Evolutionary conservation across 2,329 filamentous ascomycete species (phyloP).

Genomic region (Colletotrichum karsti): DNA sequence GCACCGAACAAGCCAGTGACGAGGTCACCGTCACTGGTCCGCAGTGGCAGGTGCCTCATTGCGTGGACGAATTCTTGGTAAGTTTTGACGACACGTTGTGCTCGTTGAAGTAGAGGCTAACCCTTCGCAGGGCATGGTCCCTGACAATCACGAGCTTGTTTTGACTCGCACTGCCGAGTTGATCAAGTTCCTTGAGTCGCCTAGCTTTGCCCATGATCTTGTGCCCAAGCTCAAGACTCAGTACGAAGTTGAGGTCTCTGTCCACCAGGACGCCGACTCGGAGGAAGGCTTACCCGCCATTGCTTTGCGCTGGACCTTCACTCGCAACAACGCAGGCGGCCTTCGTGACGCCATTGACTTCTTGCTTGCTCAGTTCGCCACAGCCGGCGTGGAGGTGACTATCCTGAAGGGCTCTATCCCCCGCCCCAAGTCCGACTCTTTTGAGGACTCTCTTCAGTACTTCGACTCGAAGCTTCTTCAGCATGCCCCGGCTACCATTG

Average conservation of each 20-base stretch:
- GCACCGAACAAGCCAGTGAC: conserved; percentile 96
- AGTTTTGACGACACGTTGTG: conserved; percentile 28
- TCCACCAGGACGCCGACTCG: conserved; percentile 71
- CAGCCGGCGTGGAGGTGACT: conserved; percentile 86
- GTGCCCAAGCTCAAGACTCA: conserved; percentile 87
- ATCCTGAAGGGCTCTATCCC: conserved; percentile 95
- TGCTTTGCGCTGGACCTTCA: conserved; percentile 82
- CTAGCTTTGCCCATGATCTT: conserved; percentile 82
- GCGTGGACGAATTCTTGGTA: conserved; percentile 92
- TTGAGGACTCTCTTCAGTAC: conserved; percentile 95
- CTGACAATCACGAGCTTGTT: conserved; percentile 91
- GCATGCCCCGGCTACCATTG: conserved; percentile 82
- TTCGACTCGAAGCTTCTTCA: conserved; percentile 98
- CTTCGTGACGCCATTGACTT: conserved; percentile 97
- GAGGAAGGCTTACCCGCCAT: conserved; percentile 66
- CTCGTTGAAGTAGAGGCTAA: neutral
- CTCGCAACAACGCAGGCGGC: conserved; percentile 94
- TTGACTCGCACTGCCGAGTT: conserved; percentile 80
- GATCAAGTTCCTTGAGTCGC: conserved; percentile 82
- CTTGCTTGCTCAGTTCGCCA: conserved; percentile 84
- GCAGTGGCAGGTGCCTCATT: conserved; percentile 97
- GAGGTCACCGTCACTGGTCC: conserved; percentile 95
- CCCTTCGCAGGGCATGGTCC: conserved; percentile 82
- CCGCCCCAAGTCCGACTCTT: conserved; percentile 98
- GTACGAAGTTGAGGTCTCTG: conserved; percentile 87